These are phyloP conservation scores for Neurospora intermedia DNA, from an alignment of 495 filamentous ascomycete genomes.

Conservation along the genomic window DNA sequence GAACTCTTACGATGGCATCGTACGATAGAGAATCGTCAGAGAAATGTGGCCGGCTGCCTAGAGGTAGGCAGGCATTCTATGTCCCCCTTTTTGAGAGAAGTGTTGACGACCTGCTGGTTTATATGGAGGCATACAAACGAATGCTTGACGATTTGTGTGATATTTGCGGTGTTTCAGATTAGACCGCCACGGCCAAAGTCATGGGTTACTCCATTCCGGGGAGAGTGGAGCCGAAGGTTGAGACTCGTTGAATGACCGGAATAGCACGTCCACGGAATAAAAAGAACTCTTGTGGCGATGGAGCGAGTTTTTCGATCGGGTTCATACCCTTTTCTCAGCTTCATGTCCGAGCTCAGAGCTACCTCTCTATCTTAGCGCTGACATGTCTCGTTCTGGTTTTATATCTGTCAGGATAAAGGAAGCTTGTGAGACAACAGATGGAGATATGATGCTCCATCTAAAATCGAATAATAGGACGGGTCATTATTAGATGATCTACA, in stretches of 20 bases:
- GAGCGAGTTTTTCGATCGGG: background rate
- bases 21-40: background rate
- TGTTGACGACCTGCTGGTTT: background rate
- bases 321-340: background rate
- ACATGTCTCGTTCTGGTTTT: background rate
- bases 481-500: too few species aligned
- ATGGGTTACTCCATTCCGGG: background rate
- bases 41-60: background rate
- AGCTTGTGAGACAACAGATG: background rate
- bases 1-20: background rate
- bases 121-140: background rate
- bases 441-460: background rate
- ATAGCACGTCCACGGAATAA: background rate
- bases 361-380: background rate
- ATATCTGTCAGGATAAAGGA: background rate
- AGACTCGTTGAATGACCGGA: background rate
- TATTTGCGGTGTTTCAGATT: background rate
- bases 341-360: background rate
- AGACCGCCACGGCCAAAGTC: background rate
- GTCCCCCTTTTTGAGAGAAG: background rate
- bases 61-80: background rate
- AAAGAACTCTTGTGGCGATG: background rate
- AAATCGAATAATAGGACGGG: background rate
- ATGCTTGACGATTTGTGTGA: background rate
- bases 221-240: background rate